Base-by-base conservation (phyloP, 2,329 filamentous ascomycete genomes). In the Colletotrichum sansevieriae region DNA sequence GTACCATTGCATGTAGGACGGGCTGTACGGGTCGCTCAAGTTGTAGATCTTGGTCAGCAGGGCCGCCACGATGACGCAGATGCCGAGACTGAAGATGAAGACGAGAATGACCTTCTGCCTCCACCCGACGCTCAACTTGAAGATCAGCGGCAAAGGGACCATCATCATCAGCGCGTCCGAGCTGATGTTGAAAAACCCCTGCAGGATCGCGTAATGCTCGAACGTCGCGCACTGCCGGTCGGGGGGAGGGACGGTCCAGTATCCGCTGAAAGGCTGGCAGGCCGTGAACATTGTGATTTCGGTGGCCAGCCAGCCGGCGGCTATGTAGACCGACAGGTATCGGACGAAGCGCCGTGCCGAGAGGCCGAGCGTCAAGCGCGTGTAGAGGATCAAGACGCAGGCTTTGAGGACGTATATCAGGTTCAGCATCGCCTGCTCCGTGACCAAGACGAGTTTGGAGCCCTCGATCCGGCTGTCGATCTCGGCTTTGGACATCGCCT, bases 1-100 rank as follows among this genome's bases (percentile, higher is more conserved):
- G 73, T 87, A 87, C 85, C 86, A 88, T 18, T 83, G 74, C 78
- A 83, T 78, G 72, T 83, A 83, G n/a, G 72, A 51, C 5, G 71
- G 72, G 58, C 71, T 74, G 13, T 58, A 68, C 3, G 52, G 63
- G 51, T 70, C 63, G 12, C 15, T 5, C 15, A 82, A 78, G 68
- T 84, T 84, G 74, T 82, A 84, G 54, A 82, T 75, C 70, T 85
- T 85, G 13, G 82, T 85, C 8, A 87, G 75, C 25, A 78, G 63
- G 13, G 79, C 78, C 10, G 77, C 76, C 35, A 78, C 56, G 59
- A 85, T 79, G 35, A 86, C 83, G 70, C 86, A 86, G 55, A 79
- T 74, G 20, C 85, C 84, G 71, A 87, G 80, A 49, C 82, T 79
- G 73, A 87, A 87, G 37, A 87, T 77, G 29, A 79, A 70, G n/a